A percentile compares a stretch with the other conserved stretches of the same genome.
Conservation (phyloP, 768 basidiomycete genomes). For the Mycena crocata region DNA sequence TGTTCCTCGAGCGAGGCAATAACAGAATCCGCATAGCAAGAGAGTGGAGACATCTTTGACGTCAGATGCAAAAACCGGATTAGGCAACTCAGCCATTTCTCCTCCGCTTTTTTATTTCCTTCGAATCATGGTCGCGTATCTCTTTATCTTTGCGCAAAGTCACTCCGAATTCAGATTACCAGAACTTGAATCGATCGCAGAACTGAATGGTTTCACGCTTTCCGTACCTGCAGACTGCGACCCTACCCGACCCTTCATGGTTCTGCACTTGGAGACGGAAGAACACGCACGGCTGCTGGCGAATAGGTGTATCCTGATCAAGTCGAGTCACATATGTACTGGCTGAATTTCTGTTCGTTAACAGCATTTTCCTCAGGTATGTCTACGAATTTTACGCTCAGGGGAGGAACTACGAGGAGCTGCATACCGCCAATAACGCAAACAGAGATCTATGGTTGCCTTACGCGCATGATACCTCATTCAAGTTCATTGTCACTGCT, state of each 20-base stretch:
- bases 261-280: slow-evolving; percentile 75
- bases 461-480: slow-evolving; percentile 75
- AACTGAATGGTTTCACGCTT: slow-evolving; percentile 76
- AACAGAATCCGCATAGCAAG: slow-evolving; percentile 21
- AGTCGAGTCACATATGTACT: slow-evolving; percentile 56
- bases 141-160: slow-evolving; percentile 84
- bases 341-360: slow-evolving; percentile 11
- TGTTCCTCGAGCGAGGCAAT: slow-evolving; percentile 17
- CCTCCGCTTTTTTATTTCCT: background rate
- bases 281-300: slow-evolving; percentile 82
- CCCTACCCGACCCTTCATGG: slow-evolving; percentile 77
- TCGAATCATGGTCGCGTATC: slow-evolving; percentile 49
- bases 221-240: slow-evolving; percentile 63
- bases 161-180: slow-evolving; percentile 89
- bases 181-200: slow-evolving; percentile 81
- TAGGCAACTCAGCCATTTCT: background rate
- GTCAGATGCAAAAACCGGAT: slow-evolving; percentile 1
- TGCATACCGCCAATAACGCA: slow-evolving; percentile 68
- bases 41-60: slow-evolving; percentile 23
- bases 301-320: slow-evolving; percentile 83
- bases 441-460: slow-evolving; percentile 64
- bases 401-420: slow-evolving; percentile 73
- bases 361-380: slow-evolving; percentile 58
- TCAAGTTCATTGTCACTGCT: slow-evolving; percentile 82
- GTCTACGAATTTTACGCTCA: slow-evolving; percentile 84